Conservation (phyloP, 2,329 filamentous ascomycete species). For the Phoma sp. region DNA sequence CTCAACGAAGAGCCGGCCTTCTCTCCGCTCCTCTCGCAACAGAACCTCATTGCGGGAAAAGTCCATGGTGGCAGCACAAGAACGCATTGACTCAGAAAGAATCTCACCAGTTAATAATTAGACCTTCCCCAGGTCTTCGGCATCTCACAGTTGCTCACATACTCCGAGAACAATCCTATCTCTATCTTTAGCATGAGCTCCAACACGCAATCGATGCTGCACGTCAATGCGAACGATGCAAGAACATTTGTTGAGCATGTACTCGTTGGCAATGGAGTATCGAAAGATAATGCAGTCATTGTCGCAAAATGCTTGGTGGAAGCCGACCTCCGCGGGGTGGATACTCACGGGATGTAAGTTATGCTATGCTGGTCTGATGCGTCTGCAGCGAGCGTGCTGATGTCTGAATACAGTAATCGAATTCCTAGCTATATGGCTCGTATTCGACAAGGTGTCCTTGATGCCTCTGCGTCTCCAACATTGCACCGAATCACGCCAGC, state of each 20-base stretch:
- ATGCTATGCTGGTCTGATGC: slow-evolving; percentile 2
- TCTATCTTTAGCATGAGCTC: slow-evolving; percentile 1
- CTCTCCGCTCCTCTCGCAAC: slow-evolving; percentile 1
- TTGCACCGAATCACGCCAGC: slow-evolving; percentile 70
- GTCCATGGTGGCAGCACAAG: background rate
- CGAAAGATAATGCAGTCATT: slow-evolving; percentile 63
- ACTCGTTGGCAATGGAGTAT: slow-evolving; percentile 66
- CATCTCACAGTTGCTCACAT: background rate
- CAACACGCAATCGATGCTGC: slow-evolving; percentile 18
- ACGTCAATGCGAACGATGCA: slow-evolving; percentile 31
- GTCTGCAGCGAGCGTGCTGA: slow-evolving; percentile 3
- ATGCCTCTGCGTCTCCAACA: slow-evolving; percentile 64
- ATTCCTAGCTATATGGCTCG: slow-evolving; percentile 79
- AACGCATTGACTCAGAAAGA: slow-evolving; percentile 4
- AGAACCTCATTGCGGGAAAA: slow-evolving; percentile 5
- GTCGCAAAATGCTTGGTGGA: slow-evolving; percentile 72
- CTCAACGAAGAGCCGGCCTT: slow-evolving; percentile 2
- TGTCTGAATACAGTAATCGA: slow-evolving; percentile 57
- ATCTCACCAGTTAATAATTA: background rate
- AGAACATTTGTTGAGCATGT: slow-evolving; percentile 59
- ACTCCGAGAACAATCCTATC: background rate
- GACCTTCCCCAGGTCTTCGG: background rate
- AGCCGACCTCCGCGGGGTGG: slow-evolving; percentile 78
- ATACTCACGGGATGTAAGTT: slow-evolving; percentile 70
- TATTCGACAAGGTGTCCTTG: slow-evolving; percentile 71